A percentile compares a stretch with the other conserved stretches of the same genome.
phyloP scores from a whole-genome alignment of 306 rosid species.

The Vigna nakashimae region DNA sequence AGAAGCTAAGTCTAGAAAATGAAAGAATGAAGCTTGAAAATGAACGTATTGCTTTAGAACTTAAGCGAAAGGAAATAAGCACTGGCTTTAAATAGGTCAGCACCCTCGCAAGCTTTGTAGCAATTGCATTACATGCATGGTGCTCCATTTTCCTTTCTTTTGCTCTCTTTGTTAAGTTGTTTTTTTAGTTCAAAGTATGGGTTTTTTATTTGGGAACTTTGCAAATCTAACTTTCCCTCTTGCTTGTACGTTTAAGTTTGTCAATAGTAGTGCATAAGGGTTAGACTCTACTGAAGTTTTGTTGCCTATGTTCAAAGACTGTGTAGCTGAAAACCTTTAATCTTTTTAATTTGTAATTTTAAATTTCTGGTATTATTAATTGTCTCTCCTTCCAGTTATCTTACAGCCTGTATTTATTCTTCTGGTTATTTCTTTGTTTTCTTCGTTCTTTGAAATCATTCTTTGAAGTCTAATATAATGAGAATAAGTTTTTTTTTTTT shows the following conservation, averaged over 20 bases:
- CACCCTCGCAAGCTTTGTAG: conserved; percentile 40
- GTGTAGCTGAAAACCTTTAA: conserved; percentile 38
- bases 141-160: conserved; percentile 14
- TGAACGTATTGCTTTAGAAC: conserved; percentile 72
- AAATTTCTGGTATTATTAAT: conserved; percentile 40
- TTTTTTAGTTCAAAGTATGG: conserved; percentile 37
- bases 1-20: conserved; percentile 81
- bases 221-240: conserved; percentile 37
- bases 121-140: conserved; percentile 34
- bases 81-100: conserved; percentile 59
- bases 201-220: conserved; percentile 41
- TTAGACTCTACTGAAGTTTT: conserved; percentile 40
- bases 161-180: conserved; percentile 38
- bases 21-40: conserved; percentile 90
- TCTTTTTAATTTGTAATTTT: conserved; percentile 37
- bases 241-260: conserved; percentile 42
- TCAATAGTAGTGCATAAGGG: conserved; percentile 43
- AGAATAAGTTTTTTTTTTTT: too few species aligned
- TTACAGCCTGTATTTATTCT: conserved; percentile 2
- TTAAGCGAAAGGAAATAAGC: conserved; percentile 72
- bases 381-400: conserved; percentile 14
- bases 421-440: conserved; percentile 12
- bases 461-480: neutral
- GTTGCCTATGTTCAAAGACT: conserved; percentile 44
- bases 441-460: neutral